These are phyloP conservation scores for Pleurotus eryngii DNA, from an alignment of 768 basidiomycete species.

Conservation along the genomic window DNA sequence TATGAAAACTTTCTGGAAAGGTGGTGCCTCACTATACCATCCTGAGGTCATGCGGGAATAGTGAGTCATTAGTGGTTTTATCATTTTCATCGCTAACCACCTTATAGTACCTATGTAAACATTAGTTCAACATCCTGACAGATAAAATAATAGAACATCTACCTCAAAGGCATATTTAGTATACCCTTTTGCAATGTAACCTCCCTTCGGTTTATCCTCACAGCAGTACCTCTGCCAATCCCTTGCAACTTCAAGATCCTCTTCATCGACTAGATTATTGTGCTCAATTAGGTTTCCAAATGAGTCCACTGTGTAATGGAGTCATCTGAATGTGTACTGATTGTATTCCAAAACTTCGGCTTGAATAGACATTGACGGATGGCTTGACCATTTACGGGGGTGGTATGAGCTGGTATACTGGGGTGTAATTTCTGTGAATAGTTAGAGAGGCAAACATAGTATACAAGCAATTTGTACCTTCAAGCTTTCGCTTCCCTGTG, in stretches of 20 bases:
- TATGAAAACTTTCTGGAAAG: constrained; percentile 19
- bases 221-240: constrained; percentile 9
- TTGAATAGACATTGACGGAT: background rate
- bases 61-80: background rate
- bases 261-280: constrained; percentile 1
- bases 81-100: background rate
- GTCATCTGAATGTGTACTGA: background rate
- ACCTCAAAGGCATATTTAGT: constrained; percentile 13
- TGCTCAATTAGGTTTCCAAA: background rate
- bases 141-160: background rate
- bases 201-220: constrained; percentile 1
- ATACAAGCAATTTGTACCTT: background rate
- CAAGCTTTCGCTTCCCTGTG: background rate
- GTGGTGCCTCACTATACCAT: constrained; percentile 17
- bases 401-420: background rate
- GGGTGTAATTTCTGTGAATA: background rate
- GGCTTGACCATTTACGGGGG: background rate
- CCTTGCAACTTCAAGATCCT: constrained; percentile 9
- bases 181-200: constrained; percentile 12
- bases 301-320: background rate
- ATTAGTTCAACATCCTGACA: background rate
- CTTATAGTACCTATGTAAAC: constrained; percentile 12
- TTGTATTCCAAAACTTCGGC: background rate
- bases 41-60: constrained; percentile 9
- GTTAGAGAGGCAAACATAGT: background rate